These are phyloP conservation scores for Neurospora sp. DNA, from an alignment of 495 filamentous ascomycete species.

Conservation along the genomic window DNA sequence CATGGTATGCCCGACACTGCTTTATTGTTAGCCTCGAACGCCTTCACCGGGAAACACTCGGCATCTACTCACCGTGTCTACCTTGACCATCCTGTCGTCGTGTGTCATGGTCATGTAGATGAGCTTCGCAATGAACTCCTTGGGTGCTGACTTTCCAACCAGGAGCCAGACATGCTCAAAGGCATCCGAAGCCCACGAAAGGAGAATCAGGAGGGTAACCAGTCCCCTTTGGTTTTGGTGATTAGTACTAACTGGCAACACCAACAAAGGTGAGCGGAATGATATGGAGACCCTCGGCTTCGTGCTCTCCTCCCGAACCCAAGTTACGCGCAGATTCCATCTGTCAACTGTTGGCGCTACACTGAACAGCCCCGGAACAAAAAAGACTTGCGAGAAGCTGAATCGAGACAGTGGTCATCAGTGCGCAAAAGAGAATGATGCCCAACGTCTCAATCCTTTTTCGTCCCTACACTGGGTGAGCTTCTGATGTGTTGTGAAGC, in stretches of 20 bases:
- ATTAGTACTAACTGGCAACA: slow-evolving; percentile 34
- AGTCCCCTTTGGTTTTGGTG: not conserved
- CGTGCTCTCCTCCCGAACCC: slow-evolving; percentile 23
- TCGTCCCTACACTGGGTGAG: slow-evolving; percentile 30
- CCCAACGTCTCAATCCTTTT: slow-evolving; percentile 46
- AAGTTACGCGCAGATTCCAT: slow-evolving; percentile 40
- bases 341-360: slow-evolving; percentile 9
- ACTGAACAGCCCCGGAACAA: not conserved
- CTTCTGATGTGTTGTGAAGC: slow-evolving; percentile 1
- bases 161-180: slow-evolving; percentile 48
- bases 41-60: not conserved
- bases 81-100: slow-evolving; percentile 40
- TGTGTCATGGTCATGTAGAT: slow-evolving; percentile 48
- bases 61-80: slow-evolving; percentile 35
- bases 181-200: slow-evolving; percentile 44
- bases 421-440: slow-evolving; percentile 48
- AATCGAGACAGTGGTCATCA: slow-evolving; percentile 48
- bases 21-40: not conserved
- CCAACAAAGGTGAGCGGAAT: slow-evolving; percentile 43
- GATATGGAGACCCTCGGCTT: slow-evolving; percentile 32
- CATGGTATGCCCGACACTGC: slow-evolving; percentile 43
- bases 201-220: slow-evolving; percentile 35
- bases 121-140: slow-evolving; percentile 45
- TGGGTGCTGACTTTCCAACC: slow-evolving; percentile 44
- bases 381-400: slow-evolving; percentile 35